These are phyloP conservation scores for Aureobasidium sp. DNA, from an alignment of 2,329 filamentous ascomycete genomes.

Conservation along the genomic window DNA sequence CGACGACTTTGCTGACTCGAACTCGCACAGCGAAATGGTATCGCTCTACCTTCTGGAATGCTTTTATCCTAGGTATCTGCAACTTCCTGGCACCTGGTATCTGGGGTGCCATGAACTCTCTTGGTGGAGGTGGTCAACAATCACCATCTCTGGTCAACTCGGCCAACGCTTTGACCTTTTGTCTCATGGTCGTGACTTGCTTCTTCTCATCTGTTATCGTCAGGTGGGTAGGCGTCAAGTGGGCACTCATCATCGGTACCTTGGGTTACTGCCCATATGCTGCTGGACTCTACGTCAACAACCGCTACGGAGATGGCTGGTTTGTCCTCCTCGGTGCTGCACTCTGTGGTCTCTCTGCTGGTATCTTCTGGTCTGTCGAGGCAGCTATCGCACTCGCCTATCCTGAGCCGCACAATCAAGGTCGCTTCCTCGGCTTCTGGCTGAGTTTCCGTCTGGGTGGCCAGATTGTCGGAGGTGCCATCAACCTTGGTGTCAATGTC, in stretches of 20 bases:
- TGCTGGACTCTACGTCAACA: constrained; percentile 64
- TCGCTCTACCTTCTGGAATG: constrained; percentile 64
- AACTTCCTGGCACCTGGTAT: constrained; percentile 64
- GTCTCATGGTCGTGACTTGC: constrained; percentile 64
- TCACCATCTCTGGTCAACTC: constrained; percentile 60
- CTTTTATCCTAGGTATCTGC: constrained; percentile 61
- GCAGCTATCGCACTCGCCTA: constrained; percentile 65
- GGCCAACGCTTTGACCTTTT: constrained; percentile 63
- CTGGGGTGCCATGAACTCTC: constrained; percentile 61
- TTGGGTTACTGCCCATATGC: constrained; percentile 64
- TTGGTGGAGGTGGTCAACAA: constrained; percentile 60
- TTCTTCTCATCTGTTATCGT: constrained; percentile 57
- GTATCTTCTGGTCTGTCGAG: constrained; percentile 69
- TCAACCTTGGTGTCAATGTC: constrained; percentile 60
- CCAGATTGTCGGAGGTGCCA: constrained; percentile 62
- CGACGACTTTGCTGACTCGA: background rate
- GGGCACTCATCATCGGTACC: constrained; percentile 62
- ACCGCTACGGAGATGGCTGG: constrained; percentile 61
- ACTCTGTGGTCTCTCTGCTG: constrained; percentile 60
- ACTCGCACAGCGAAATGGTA: constrained; percentile 39
- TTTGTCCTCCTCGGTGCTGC: constrained; percentile 60
- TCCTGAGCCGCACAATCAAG: constrained; percentile 60
- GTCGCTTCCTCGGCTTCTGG: constrained; percentile 60
- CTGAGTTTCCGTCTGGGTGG: constrained; percentile 53
- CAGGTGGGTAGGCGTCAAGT: constrained; percentile 61